A percentile compares a stretch with the other conserved stretches of the same genome.
These are phyloP conservation scores for Coniella vitis DNA, from an alignment of 2,329 filamentous ascomycete species.

Conservation along the genomic window DNA sequence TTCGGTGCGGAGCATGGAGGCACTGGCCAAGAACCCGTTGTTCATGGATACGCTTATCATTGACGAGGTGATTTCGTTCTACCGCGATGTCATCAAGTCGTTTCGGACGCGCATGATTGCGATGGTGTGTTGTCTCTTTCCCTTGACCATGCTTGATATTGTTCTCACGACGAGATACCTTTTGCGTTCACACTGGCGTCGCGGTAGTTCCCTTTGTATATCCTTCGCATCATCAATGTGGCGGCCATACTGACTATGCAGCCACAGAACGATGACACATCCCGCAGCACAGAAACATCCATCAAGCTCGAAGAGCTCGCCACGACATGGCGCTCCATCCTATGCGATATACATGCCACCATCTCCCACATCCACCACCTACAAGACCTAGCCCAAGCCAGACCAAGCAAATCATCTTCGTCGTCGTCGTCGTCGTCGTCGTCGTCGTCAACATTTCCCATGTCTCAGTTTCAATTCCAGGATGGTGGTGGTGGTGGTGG, in stretches of 20 bases:
- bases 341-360: conserved; percentile 7
- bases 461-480: background rate
- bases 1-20: conserved; percentile 8
- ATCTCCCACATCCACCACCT: conserved; percentile 12
- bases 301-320: conserved; percentile 12
- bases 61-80: conserved; percentile 14
- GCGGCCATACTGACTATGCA: background rate
- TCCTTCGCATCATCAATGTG: no score
- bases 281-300: conserved; percentile 8
- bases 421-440: background rate
- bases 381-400: conserved; percentile 4
- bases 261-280: conserved; percentile 11
- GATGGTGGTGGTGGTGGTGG: background rate
- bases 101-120: conserved; percentile 14
- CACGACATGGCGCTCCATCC: conserved; percentile 12
- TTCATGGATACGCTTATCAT: conserved; percentile 16
- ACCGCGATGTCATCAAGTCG: conserved; percentile 13
- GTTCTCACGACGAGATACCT: no score
- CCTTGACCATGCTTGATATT: background rate
- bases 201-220: no score
- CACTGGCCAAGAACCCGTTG: conserved; percentile 11
- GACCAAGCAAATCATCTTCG: background rate
- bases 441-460: background rate
- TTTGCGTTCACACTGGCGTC: no score
- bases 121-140: conserved; percentile 1